Base-by-base conservation (phyloP, 768 basidiomycete genomes). In the Tremella yokohamensis region DNA sequence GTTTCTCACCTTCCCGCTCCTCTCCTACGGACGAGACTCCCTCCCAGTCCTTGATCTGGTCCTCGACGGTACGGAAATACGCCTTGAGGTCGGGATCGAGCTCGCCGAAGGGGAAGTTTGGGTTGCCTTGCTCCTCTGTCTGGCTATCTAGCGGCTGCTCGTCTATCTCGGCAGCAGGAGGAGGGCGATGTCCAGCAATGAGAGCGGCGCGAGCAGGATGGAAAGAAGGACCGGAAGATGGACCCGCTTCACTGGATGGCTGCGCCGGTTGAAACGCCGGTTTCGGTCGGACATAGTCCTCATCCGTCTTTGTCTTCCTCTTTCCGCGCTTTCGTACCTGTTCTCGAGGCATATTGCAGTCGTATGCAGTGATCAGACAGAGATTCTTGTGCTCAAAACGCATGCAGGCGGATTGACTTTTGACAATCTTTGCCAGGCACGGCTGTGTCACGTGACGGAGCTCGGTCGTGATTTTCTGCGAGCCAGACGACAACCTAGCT, bases 51-150 rank as follows among this genome's bases (percentile, higher is more conserved):
- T 84, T 85, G 40, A 96, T 85, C 72, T 92, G 89, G 29, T 85
- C 80, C 62, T 96, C 90, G 11, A 94, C 90, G 0, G 85, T 89
- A 45, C 87, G 79, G 68, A 96, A 94, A 77, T 97, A 97, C 1
- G 90, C 89, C 75, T 94, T 94, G 26, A 94, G 80, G 70, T 94
- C 92, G 18, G 83, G 82, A 64, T 94, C 91, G 8, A 94, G 84
- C 60, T 85, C 87, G 57, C 91, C 93, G 73, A 92, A 96, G 1
- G 92, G 91, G 44, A 88, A 87, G 59, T 89, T 88, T 15, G 65
- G 59, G 45, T 75, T 66, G 29, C 57, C 56, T 3, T 60, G 59
- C 63, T 19, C 70, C 52, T 18, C 69, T 68, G 13, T 57, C 48
- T 8, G 57, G 54, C 38, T 49, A 20, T 39, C 61, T 63, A 19